Percentiles rank a stretch among this genome's conserved stretches.
These are phyloP conservation scores for Ceratobasidium sp. DNA, from an alignment of 1,284 basidiomycete genomes.

Conservation along the genomic window DNA sequence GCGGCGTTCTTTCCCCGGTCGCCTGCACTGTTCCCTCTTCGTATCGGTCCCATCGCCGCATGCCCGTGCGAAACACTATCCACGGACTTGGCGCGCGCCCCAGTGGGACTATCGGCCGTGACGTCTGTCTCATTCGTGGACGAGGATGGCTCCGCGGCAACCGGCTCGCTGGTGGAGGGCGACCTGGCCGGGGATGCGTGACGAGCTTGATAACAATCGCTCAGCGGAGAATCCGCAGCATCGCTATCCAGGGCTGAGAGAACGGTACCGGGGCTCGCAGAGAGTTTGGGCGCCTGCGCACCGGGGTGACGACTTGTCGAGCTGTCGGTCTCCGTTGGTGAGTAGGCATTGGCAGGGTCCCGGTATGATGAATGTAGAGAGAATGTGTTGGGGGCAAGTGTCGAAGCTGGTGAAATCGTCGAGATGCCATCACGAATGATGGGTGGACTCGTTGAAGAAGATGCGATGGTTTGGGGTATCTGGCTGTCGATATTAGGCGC, in stretches of 20 bases:
- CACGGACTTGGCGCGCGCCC: slow-evolving; percentile 26
- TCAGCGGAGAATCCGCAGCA: slow-evolving; percentile 39
- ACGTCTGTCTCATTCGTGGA: slow-evolving; percentile 1
- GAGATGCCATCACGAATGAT: not conserved
- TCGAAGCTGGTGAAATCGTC: not conserved
- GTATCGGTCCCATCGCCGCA: slow-evolving; percentile 38
- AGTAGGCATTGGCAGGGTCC: slow-evolving; percentile 1
- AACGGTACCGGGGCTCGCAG: slow-evolving; percentile 29
- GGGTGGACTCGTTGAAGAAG: not conserved
- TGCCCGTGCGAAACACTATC: slow-evolving; percentile 31
- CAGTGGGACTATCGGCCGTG: not conserved
- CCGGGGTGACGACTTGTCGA: slow-evolving; percentile 19
- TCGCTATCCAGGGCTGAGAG: slow-evolving; percentile 33
- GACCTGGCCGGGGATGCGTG: slow-evolving; percentile 30
- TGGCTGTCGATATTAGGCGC: not conserved
- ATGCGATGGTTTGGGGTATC: not conserved
- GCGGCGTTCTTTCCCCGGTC: slow-evolving; percentile 44
- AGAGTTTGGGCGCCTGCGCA: not conserved
- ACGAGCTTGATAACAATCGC: slow-evolving; percentile 18
- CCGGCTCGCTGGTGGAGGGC: not conserved
- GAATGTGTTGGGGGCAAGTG: not conserved
- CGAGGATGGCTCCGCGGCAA: slow-evolving; percentile 3
- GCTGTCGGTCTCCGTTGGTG: slow-evolving; percentile 34
- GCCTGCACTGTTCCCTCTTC: slow-evolving; percentile 40
- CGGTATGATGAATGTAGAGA: slow-evolving; percentile 12